phyloP scores from a whole-genome alignment of 2,329 filamentous ascomycete genomes.

The Aspergillus novoparasiticus region DNA sequence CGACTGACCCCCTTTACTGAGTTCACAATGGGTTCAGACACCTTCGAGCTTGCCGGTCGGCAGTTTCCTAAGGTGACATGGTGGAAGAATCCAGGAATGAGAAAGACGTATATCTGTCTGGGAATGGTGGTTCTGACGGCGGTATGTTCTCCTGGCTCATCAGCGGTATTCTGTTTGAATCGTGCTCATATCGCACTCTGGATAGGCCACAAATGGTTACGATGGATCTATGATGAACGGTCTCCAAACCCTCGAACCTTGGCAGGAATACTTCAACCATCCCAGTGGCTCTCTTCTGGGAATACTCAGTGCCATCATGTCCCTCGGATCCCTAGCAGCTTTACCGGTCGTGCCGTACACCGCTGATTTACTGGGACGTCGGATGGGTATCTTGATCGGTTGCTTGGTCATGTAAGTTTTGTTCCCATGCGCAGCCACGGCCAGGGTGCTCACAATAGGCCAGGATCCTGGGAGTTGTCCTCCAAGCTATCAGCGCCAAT shows the following conservation, averaged over 20 bases:
- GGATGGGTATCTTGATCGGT: constrained; percentile 50
- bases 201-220: constrained; percentile 48
- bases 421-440: not conserved
- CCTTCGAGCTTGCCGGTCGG: constrained; percentile 24
- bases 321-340: constrained; percentile 51
- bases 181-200: not conserved
- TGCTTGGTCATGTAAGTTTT: constrained; percentile 22
- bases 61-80: constrained; percentile 28
- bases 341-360: constrained; percentile 53
- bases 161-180: not conserved
- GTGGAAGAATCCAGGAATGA: constrained; percentile 28
- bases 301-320: constrained; percentile 53
- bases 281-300: constrained; percentile 42
- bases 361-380: constrained; percentile 51
- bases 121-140: constrained; percentile 25
- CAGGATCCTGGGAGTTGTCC: constrained; percentile 30
- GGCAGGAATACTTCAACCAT: constrained; percentile 43
- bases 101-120: constrained; percentile 26
- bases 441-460: not conserved
- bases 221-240: constrained; percentile 56
- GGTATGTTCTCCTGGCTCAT: constrained; percentile 10
- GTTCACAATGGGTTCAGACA: constrained; percentile 16
- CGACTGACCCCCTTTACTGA: not conserved
- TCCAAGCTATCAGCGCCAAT: constrained; percentile 31
- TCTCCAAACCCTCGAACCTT: constrained; percentile 47